These are phyloP conservation scores for Leccinum huronense DNA, from an alignment of 1,284 basidiomycete species.

Conservation along the genomic window DNA sequence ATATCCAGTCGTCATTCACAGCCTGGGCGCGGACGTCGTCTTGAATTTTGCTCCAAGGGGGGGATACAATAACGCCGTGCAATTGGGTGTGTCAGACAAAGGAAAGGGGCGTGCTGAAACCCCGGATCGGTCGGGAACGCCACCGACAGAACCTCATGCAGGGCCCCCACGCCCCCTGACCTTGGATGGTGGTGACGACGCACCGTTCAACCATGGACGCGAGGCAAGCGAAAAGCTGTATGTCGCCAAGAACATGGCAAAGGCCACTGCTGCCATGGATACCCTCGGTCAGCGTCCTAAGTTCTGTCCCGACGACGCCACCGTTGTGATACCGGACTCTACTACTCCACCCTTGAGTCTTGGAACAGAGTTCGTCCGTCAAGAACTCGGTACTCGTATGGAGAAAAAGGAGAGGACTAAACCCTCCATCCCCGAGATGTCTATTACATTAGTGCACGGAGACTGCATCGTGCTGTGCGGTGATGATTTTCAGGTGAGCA, in stretches of 20 bases:
- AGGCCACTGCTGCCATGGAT: background rate
- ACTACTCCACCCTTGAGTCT: background rate
- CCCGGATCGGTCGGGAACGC: constrained; percentile 10
- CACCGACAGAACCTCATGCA: background rate
- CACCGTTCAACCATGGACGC: background rate
- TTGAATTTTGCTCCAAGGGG: constrained; percentile 26
- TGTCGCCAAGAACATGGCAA: constrained; percentile 6
- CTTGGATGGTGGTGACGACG: background rate
- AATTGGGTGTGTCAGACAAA: constrained; percentile 10
- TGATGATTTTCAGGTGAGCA: constrained; percentile 52
- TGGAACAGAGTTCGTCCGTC: constrained; percentile 5
- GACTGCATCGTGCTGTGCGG: constrained; percentile 52
- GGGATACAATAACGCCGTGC: constrained; percentile 22
- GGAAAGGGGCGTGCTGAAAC: constrained; percentile 15
- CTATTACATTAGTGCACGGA: constrained; percentile 55
- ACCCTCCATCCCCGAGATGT: constrained; percentile 29
- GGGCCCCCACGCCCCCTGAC: constrained; percentile 6
- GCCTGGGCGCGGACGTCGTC: constrained; percentile 26
- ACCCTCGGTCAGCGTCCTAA: background rate
- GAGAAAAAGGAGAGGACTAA: constrained; percentile 23
- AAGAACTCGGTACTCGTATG: constrained; percentile 11
- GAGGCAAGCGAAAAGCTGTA: constrained; percentile 4
- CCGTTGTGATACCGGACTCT: background rate
- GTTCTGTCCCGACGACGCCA: background rate
- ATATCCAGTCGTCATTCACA: constrained; percentile 25